Base-by-base conservation (phyloP, 129 eudicot genomes). In the Helichrysum umbraculigerum region DNA sequence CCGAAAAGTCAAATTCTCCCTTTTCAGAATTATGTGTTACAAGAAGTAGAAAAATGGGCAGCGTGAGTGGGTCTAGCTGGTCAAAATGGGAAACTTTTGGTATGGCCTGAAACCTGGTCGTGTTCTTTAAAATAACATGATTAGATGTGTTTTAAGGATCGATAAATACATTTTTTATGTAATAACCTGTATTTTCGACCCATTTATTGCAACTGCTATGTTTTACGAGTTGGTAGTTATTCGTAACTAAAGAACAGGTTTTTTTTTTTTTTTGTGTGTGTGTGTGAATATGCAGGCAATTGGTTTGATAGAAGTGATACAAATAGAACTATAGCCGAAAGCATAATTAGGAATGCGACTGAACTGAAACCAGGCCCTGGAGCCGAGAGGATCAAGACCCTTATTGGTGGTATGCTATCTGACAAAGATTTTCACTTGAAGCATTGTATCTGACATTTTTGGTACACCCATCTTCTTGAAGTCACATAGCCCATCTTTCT, bases 291-390 rank as follows among this genome's bases (percentile, higher is more conserved):
- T 66, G 50, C 90, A 16, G 97, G 92, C 33, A 80, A 84, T 71
- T 91, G 97, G 97, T 87, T 81, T 29, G 85, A 73, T 68, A 86
- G 64, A 42, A 86, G 77, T 74, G 83, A 78, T 59, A 34, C 81
- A 60, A 88, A 82, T 51, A 74, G 28, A 68, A 86, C 78, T 17
- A 67, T 32, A 66, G 66, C 71, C 4, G 67, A 58, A 68, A 77
- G 76, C 51, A 50, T 32, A 16, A 62, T 81, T 17, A 73, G 71
- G 71, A 87, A 91, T 62, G 82, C 79, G 21, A 85, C 85, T 29
- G 68, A 77, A 78, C 64, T 91, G 47, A 86, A 72, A 83, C 95
- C 97, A 5, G 97, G 97, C 39, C 82, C 87, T 21, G 97, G 97
- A 65, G 90, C 97, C 16, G 81, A 86, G 60, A 87, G 97, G 72